Percentiles rank a stretch among this genome's conserved stretches.
Evolutionary conservation across 306 rosid genomes (phyloP).

Genomic region (Delonix regia): DNA sequence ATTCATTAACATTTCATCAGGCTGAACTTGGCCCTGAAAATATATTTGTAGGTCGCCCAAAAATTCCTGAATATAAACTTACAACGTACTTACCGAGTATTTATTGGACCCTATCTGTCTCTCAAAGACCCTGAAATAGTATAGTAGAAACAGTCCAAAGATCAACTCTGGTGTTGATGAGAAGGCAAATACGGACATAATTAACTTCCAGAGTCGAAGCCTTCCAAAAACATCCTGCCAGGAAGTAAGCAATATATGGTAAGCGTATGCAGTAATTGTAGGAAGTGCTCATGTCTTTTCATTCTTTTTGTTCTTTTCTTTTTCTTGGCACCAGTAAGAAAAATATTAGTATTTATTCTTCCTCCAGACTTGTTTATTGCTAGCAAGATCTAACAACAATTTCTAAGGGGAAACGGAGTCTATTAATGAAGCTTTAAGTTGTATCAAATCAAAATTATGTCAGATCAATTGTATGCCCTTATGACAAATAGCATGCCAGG

Average conservation of each 20-base stretch:
- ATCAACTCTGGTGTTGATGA: constrained; percentile 94
- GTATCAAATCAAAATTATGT: neutral
- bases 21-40: constrained; percentile 23
- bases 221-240: constrained; percentile 90
- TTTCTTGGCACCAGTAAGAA: neutral
- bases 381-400: constrained; percentile 30
- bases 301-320: neutral
- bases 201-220: constrained; percentile 80
- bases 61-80: constrained; percentile 9
- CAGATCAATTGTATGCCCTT: constrained; percentile 25
- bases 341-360: constrained; percentile 22
- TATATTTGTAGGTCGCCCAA: neutral
- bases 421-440: constrained; percentile 22
- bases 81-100: constrained; percentile 63
- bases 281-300: neutral
- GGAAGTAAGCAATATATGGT: constrained; percentile 3
- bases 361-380: constrained; percentile 14
- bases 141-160: constrained; percentile 89
- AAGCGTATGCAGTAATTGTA: constrained; percentile 18
- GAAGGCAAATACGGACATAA: constrained; percentile 75
- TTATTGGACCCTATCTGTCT: constrained; percentile 98
- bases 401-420: constrained; percentile 2
- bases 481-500: constrained; percentile 5
- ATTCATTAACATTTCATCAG: neutral
- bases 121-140: constrained; percentile 98